These are phyloP conservation scores for Styphnolobium japonicum DNA, from an alignment of 306 rosid genomes.

Conservation along the genomic window DNA sequence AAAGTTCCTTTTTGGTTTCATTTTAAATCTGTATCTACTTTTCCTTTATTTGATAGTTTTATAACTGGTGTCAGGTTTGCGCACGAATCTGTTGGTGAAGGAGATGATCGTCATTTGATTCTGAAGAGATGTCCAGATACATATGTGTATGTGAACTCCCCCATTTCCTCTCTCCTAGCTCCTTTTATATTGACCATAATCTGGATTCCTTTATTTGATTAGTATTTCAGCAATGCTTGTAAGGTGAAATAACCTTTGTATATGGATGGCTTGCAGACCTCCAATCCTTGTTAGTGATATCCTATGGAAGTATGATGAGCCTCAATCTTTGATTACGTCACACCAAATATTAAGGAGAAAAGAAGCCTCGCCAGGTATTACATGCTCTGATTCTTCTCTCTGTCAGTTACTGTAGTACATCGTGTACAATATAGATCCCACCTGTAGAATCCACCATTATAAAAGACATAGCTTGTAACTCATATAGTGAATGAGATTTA, in stretches of 20 bases:
- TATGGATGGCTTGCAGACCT: slow-evolving; percentile 70
- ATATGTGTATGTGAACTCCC: slow-evolving; percentile 59
- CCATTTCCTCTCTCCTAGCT: not conserved
- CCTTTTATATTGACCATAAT: not conserved
- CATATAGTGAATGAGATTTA: not conserved
- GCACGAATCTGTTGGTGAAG: slow-evolving; percentile 96
- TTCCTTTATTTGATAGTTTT: slow-evolving; percentile 1
- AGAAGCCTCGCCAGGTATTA: slow-evolving; percentile 64
- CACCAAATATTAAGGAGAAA: slow-evolving; percentile 78
- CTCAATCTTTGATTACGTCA: slow-evolving; percentile 53
- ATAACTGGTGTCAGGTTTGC: slow-evolving; percentile 60
- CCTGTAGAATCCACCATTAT: not conserved
- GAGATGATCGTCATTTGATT: slow-evolving; percentile 86
- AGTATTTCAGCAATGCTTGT: not conserved
- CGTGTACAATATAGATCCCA: not conserved
- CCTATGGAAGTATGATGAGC: slow-evolving; percentile 73
- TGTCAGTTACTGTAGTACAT: not conserved
- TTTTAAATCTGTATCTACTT: not conserved
- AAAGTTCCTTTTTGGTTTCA: slow-evolving; percentile 6
- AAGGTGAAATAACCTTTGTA: slow-evolving; percentile 17
- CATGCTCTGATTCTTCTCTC: slow-evolving; percentile 8
- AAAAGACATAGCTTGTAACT: not conserved
- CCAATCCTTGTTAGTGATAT: slow-evolving; percentile 95
- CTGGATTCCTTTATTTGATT: not conserved
- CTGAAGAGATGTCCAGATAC: slow-evolving; percentile 88